A percentile compares a stretch with the other conserved stretches of the same genome.
Conservation (phyloP, 2,329 filamentous ascomycete genomes). For the Diplodia sapinea region DNA sequence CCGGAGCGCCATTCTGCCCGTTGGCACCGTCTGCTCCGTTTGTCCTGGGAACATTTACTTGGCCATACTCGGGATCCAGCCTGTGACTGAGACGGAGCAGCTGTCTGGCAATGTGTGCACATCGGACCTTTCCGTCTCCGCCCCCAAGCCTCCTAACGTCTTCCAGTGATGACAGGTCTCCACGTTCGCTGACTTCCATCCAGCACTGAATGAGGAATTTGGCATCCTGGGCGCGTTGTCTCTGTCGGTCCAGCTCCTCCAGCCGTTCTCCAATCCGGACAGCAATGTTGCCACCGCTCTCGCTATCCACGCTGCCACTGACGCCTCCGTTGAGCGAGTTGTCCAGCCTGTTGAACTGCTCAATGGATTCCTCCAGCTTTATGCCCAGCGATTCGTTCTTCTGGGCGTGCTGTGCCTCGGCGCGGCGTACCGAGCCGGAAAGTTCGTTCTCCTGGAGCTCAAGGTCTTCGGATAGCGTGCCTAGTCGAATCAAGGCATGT, state of each 20-base stretch:
- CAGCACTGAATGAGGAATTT: constrained; percentile 96
- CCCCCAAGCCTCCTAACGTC: constrained; percentile 84
- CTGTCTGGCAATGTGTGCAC: constrained; percentile 91
- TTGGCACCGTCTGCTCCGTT: constrained; percentile 56
- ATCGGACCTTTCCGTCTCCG: constrained; percentile 90
- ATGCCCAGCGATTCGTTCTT: constrained; percentile 85
- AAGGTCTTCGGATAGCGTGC: constrained; percentile 77
- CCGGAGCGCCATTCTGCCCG: constrained; percentile 45
- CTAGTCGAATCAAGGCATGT: constrained; percentile 71
- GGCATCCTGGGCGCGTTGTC: constrained; percentile 87
- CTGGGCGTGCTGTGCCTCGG: constrained; percentile 89
- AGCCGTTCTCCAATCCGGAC: constrained; percentile 93
- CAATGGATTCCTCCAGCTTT: constrained; percentile 90
- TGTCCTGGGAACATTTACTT: constrained; percentile 38
- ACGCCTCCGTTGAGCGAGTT: constrained; percentile 72
- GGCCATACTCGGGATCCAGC: constrained; percentile 74
- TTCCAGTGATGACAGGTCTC: constrained; percentile 84
- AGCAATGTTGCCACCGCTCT: constrained; percentile 80
- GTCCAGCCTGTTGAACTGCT: constrained; percentile 89
- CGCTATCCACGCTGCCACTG: constrained; percentile 58
- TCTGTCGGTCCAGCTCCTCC: constrained; percentile 92
- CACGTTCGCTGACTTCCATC: constrained; percentile 90
- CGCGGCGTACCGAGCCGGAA: constrained; percentile 84
- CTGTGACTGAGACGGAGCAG: constrained; percentile 92
- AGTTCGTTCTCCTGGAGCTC: constrained; percentile 91